phyloP scores from a whole-genome alignment of 106 monocot genomes.

The Amphibolis antarctica region DNA sequence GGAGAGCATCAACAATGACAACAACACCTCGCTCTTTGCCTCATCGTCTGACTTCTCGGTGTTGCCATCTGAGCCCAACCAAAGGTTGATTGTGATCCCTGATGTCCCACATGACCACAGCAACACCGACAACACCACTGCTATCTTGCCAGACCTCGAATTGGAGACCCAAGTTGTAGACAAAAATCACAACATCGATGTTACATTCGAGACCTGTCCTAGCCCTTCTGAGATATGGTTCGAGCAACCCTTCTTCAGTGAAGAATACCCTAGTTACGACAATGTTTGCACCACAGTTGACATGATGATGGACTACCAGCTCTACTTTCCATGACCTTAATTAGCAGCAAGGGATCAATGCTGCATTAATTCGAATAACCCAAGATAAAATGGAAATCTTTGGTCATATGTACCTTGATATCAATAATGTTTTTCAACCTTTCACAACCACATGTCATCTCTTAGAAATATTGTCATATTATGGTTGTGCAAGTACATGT shows the following conservation, averaged over 20 bases:
- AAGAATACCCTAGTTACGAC: background rate
- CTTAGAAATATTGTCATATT: no score
- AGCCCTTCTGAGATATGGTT: background rate
- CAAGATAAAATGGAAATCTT: no score
- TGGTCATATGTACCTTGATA: no score
- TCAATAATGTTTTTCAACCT: no score
- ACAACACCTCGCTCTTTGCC: background rate
- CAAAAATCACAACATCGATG: background rate
- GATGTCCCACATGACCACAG: background rate
- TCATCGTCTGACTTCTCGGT: background rate
- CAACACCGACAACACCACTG: background rate
- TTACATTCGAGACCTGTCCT: background rate
- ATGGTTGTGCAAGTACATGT: no score
- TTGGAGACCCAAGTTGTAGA: background rate
- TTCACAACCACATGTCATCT: no score
- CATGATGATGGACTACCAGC: background rate
- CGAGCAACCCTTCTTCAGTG: background rate
- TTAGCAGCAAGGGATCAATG: no score
- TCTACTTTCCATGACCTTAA: background rate
- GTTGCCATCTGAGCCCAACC: background rate
- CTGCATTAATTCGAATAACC: no score
- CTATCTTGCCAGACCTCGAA: background rate
- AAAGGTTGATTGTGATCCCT: background rate
- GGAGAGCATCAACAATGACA: background rate
- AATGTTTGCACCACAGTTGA: background rate